Evolutionary conservation across 805 yeast genomes (phyloP), one percentile per base, ranked within the genome.

Genomic region (Cyberlindnera maclurae): DNA sequence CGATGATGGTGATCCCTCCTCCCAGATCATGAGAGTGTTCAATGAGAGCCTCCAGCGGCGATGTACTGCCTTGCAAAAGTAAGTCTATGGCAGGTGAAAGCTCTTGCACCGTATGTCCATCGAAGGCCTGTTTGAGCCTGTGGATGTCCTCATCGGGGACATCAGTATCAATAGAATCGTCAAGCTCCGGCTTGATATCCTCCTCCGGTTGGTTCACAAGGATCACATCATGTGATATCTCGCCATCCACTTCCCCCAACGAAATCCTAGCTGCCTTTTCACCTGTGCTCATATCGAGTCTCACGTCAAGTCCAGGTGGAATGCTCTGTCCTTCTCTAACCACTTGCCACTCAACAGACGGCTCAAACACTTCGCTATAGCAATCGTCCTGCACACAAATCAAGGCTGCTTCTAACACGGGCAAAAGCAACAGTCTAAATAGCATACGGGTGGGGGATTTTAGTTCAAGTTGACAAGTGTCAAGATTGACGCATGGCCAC

Each of bases 211-310:
- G 24, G 8, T 20, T 8, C 24, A 20, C 24, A 20, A 8, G 24
- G 24, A 20, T 20, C 24, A 20, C 24, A 20, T 20, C 24, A 8
- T 20, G 24, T 20, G 24, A 20, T 20, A 20, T 8, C 24, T 20
- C 8, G 24, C 24, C 5, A 20, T 31, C 26, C 8, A 24, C 41
- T 7, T 18, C 15, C 7, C 24, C 33, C 12, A 27, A 36, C 20
- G 65, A 71, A 43, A 76, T 49, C 47, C 77, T 82, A 1, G 95
- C 96, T 57, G 81, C 83, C 50, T 71, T 75, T 20, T 62, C 58
- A 15, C 82, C 79, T 0, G 88, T 78, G n/a, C 80, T 85, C 41
- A 88, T 60, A 55, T 86, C 80, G 48, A 89, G 51, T 46, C 85
- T 68, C 11, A 88, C 75, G 57, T 57, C 59, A 26, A 84, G 60